Base-by-base conservation (phyloP, 1,139 yeast genomes). In the Yamadazyma diddensiae region DNA sequence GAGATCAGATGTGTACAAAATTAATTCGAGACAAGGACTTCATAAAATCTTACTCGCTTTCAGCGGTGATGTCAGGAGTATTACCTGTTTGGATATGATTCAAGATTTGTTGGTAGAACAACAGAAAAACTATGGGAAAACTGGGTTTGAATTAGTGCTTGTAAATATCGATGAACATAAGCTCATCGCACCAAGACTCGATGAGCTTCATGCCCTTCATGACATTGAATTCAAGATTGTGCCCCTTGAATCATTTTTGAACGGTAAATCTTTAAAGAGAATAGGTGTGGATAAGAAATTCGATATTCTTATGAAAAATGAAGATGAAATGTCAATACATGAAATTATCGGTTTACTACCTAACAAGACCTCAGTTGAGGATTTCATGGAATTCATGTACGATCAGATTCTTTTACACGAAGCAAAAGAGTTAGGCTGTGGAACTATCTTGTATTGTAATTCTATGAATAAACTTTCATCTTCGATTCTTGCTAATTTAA, bases 401-500 rank as follows among this genome's bases (percentile, higher is more conserved):
- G 67, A 68, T 11, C 73, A 71, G 29, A 49, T 82, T 2, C 57
- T 82, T 3, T 51, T 70, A 26, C 56, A 64, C 25, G 61, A 71
- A 14, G 85, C 90, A 0, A 47, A 48, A 11, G 54, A 59, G 11
- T 58, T 65, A 20, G 53, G 58, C 0, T 76, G 81, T 39, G 66
- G 72, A 13, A 73, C 84, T 4, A 63, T 88, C 1, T 40, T 87
- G 3, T 80, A 77, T 59, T 87, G 94, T 1, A 85, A 83, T 50
- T 78, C 86, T 13, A 85, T 86, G 90, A 84, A 95, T 1, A 70
- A 81, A 33, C 53, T 90, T 11, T 95, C 97, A 1, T 87, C 83
- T 46, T 80, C 80, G 37, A 78, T 86, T 15, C 66, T 92, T 20
- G 73, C 95, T 0, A 62, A 83, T 36, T 82, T 95, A 0, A 90